Conservation (phyloP, 73 alveolate genomes). For the Paramecium sexaurelia region DNA sequence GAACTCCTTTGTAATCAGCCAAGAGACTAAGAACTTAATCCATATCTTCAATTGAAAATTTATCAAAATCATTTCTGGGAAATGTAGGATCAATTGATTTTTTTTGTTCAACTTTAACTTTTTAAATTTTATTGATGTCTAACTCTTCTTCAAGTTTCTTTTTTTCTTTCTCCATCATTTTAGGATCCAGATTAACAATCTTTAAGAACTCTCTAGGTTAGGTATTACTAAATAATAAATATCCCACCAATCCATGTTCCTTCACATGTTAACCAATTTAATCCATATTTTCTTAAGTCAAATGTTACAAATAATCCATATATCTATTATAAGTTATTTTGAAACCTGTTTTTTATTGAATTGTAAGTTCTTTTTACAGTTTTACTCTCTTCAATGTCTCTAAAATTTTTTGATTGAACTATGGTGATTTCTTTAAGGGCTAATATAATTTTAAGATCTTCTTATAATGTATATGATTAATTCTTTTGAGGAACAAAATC, state of each 20-base stretch:
- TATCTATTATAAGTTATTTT: not conserved
- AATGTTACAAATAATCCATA: not conserved
- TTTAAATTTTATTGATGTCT: not conserved
- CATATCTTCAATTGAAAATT: slow-evolving; percentile 18
- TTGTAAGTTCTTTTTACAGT: slow-evolving; percentile 25
- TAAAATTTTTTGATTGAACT: slow-evolving; percentile 31
- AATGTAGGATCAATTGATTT: slow-evolving; percentile 3
- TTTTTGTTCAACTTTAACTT: slow-evolving; percentile 17
- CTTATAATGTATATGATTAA: not conserved
- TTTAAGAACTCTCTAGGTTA: not conserved
- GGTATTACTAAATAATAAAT: not conserved
- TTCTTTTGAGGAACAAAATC: not conserved
- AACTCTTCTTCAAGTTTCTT: slow-evolving; percentile 28
- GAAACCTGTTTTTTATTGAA: slow-evolving; percentile 19
- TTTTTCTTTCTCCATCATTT: not conserved
- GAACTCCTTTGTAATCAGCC: slow-evolving; percentile 13
- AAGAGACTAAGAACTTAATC: not conserved
- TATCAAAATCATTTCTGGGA: slow-evolving; percentile 41
- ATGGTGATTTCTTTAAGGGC: not conserved
- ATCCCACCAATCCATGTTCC: not conserved
- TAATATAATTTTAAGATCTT: not conserved
- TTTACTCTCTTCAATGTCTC: slow-evolving; percentile 17
- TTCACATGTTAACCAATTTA: slow-evolving; percentile 7
- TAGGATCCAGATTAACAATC: not conserved
- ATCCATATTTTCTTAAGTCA: not conserved